Evolutionary conservation across 495 filamentous ascomycete genomes (phyloP).

Genomic region (Bombardia bombarda): DNA sequence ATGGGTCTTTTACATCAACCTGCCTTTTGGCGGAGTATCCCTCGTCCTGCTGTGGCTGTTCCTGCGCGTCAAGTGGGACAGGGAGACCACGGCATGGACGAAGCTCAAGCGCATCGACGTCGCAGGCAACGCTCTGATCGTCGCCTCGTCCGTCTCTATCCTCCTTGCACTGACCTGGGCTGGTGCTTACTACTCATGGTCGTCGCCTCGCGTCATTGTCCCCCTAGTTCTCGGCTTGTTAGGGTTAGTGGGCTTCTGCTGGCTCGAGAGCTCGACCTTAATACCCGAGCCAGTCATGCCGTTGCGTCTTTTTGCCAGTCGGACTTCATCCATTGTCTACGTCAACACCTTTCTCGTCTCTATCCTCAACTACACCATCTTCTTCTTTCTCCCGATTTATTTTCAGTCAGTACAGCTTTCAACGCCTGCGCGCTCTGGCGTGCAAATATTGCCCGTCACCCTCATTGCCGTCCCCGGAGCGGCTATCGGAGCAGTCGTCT

Average conservation of each 20-base stretch:
- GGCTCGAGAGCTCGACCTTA: conserved; percentile 11
- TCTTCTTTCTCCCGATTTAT: conserved; percentile 43
- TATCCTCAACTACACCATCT: conserved; percentile 23
- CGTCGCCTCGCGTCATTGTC: conserved; percentile 18
- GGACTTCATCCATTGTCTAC: conserved; percentile 18
- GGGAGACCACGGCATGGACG: conserved; percentile 5
- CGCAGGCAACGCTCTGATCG: conserved; percentile 21
- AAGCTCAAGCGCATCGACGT: conserved; percentile 23
- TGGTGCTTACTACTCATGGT: conserved; percentile 20
- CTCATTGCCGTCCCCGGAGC: conserved; percentile 24
- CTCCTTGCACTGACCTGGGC: conserved; percentile 16
- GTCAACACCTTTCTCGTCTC: conserved; percentile 21
- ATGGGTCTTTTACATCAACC: conserved; percentile 32
- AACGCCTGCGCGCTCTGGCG: conserved; percentile 27
- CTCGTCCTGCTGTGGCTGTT: conserved; percentile 22
- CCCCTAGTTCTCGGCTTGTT: conserved; percentile 19
- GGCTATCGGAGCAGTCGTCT: conserved; percentile 19
- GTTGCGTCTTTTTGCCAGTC: conserved; percentile 17
- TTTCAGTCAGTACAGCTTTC: conserved; percentile 34
- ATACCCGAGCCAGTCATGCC: conserved; percentile 25
- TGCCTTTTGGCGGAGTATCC: conserved; percentile 21
- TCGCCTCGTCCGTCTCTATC: conserved; percentile 18
- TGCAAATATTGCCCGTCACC: conserved; percentile 28
- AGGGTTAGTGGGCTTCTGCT: conserved; percentile 14
- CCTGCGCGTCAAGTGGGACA: conserved; percentile 20